Evolutionary conservation across 2,329 filamentous ascomycete species (phyloP).

Genomic region (Coniosporium tulheliwenetii): DNA sequence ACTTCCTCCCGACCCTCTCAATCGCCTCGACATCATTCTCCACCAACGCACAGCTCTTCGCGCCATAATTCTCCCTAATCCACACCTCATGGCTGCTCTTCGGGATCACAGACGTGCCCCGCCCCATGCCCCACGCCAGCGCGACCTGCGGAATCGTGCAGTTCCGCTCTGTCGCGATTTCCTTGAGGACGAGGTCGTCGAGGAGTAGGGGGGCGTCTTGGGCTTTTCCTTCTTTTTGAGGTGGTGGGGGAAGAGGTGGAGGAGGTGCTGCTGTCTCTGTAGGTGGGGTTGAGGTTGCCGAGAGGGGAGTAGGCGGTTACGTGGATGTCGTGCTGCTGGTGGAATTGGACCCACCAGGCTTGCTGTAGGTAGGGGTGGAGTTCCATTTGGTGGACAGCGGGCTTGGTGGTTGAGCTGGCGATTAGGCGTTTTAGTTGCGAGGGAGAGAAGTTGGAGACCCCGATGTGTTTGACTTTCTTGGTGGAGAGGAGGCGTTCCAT

Average conservation of each 20-base stretch:
- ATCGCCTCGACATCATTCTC: constrained; percentile 21
- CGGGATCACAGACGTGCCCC: constrained; percentile 34
- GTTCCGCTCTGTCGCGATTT: constrained; percentile 24
- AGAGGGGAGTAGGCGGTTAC: constrained; percentile 36
- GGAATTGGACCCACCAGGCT: constrained; percentile 34
- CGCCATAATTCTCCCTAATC: constrained; percentile 29
- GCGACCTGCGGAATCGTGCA: constrained; percentile 28
- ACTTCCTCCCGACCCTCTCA: constrained; percentile 16
- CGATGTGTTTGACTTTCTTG: constrained; percentile 53
- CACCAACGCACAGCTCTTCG: constrained; percentile 18
- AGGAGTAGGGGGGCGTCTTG: constrained; percentile 18
- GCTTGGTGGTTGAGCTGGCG: constrained; percentile 43
- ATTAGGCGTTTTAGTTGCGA: constrained; percentile 30
- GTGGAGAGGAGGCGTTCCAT: constrained; percentile 45
- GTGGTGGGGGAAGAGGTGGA: constrained; percentile 5
- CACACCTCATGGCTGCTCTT: constrained; percentile 29
- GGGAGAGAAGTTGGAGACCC: constrained; percentile 62
- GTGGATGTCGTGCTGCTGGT: constrained; percentile 32
- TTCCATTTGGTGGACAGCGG: constrained; percentile 69
- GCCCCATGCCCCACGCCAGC: constrained; percentile 32
- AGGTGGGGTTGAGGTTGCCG: constrained; percentile 32
- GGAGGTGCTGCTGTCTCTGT: constrained; percentile 11
- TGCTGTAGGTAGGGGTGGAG: constrained; percentile 56
- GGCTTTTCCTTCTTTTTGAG: constrained; percentile 3
- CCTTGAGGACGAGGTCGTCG: constrained; percentile 23